Evolutionary conservation across 805 yeast genomes (phyloP).

Genomic region (Millerago galiae): DNA sequence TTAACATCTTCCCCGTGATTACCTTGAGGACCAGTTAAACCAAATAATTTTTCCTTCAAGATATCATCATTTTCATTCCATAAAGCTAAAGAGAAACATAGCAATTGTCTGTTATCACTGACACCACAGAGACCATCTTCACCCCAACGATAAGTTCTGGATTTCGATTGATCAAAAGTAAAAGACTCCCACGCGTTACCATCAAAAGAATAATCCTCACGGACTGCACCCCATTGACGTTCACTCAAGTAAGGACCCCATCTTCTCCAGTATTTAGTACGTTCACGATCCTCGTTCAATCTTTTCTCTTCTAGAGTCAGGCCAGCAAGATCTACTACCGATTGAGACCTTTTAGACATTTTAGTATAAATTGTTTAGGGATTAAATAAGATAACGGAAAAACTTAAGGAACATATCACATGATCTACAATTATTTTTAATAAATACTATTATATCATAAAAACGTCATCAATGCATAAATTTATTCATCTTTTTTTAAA

Average conservation of each 20-base stretch:
- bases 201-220: slow-evolving; percentile 79
- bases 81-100: slow-evolving; percentile 74
- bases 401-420: no score
- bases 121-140: slow-evolving; percentile 94
- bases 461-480: background rate
- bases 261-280: slow-evolving; percentile 60
- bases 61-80: slow-evolving; percentile 89
- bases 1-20: slow-evolving; percentile 96
- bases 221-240: slow-evolving; percentile 73
- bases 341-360: slow-evolving; percentile 17
- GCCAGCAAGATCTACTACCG: slow-evolving; percentile 23
- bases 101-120: slow-evolving; percentile 71
- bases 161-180: slow-evolving; percentile 76
- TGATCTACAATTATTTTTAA: background rate
- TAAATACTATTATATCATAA: background rate
- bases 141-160: slow-evolving; percentile 88
- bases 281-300: slow-evolving; percentile 27
- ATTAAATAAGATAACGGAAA: no score
- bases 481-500: slow-evolving; percentile 6
- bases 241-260: slow-evolving; percentile 94
- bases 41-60: slow-evolving; percentile 80
- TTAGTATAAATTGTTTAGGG: no score
- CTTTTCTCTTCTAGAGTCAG: slow-evolving; percentile 30
- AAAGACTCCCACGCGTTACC: slow-evolving; percentile 92
- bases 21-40: slow-evolving; percentile 88